These are phyloP conservation scores for Salvia miltiorrhiza DNA, from an alignment of 257 asterid genomes.

Conservation along the genomic window DNA sequence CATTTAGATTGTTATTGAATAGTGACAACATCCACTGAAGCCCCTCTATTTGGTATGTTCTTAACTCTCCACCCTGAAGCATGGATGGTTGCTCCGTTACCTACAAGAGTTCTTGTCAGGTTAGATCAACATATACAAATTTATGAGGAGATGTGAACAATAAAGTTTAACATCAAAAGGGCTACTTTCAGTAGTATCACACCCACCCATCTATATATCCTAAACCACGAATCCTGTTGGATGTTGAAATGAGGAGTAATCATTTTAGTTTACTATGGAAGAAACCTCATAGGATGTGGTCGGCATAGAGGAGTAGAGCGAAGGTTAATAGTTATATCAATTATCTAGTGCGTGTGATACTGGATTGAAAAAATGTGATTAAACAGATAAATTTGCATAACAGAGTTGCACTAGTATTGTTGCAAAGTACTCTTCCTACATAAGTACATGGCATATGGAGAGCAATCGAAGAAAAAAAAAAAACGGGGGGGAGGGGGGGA, in stretches of 20 bases:
- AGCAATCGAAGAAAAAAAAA: background rate
- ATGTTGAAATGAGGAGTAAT: background rate
- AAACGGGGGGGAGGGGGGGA: too few species aligned
- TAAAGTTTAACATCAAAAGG: background rate
- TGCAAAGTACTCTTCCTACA: background rate
- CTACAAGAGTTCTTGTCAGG: conserved; percentile 40
- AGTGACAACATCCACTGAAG: conserved; percentile 99
- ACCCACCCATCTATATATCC: background rate
- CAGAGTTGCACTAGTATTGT: background rate
- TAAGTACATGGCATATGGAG: background rate
- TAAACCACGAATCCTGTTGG: background rate
- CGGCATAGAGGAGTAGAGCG: background rate
- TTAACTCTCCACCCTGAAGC: conserved; percentile 99
- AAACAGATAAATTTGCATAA: background rate
- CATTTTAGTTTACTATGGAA: too few species aligned
- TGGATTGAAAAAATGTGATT: too few species aligned
- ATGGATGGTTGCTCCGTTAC: conserved; percentile 95
- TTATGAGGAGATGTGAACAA: background rate
- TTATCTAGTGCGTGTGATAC: background rate
- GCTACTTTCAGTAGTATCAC: background rate
- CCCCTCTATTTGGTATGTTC: conserved; percentile 93
- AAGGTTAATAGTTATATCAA: background rate
- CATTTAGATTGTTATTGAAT: conserved; percentile 93
- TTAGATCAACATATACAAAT: conserved; percentile 18
- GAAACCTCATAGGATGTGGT: background rate